Percentiles rank a stretch among this genome's conserved stretches.
phyloP scores from a whole-genome alignment of 139 green algal species.

The Micractinium sp. region DNA sequence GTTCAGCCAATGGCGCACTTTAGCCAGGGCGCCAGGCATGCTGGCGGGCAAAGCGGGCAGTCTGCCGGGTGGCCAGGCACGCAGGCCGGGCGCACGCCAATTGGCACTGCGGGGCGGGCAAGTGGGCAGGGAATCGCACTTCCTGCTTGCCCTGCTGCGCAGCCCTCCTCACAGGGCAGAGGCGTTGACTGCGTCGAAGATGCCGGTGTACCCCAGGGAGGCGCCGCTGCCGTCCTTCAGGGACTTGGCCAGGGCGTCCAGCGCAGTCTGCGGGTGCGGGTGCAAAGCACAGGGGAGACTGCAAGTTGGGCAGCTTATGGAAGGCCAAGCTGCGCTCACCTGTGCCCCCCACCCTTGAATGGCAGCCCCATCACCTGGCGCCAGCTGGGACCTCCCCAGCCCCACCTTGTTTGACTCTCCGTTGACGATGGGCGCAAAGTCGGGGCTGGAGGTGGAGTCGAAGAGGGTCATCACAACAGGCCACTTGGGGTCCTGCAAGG shows the following conservation, averaged over 20 bases:
- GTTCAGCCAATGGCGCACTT: no score
- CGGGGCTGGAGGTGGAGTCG: neutral
- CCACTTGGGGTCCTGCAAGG: neutral
- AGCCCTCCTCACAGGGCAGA: neutral
- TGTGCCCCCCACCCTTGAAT: no score
- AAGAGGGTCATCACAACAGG: neutral
- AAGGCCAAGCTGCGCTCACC: no score
- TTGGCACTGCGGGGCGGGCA: no score
- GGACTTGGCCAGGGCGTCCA: neutral
- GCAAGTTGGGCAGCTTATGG: no score
- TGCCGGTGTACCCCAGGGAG: neutral
- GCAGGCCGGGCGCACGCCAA: no score
- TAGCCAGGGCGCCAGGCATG: no score
- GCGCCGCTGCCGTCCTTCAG: neutral
- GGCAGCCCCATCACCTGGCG: no score
- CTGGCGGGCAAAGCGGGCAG: neutral
- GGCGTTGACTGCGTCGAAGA: neutral
- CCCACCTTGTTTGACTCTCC: neutral
- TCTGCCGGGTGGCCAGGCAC: no score
- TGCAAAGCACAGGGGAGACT: neutral
- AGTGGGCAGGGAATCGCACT: no score
- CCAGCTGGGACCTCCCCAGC: neutral
- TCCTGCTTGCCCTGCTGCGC: neutral
- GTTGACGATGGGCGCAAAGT: neutral
- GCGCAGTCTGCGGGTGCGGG: neutral